Evolutionary conservation across 139 green algal genomes (phyloP).

Genomic region (Micromonas commoda): DNA sequence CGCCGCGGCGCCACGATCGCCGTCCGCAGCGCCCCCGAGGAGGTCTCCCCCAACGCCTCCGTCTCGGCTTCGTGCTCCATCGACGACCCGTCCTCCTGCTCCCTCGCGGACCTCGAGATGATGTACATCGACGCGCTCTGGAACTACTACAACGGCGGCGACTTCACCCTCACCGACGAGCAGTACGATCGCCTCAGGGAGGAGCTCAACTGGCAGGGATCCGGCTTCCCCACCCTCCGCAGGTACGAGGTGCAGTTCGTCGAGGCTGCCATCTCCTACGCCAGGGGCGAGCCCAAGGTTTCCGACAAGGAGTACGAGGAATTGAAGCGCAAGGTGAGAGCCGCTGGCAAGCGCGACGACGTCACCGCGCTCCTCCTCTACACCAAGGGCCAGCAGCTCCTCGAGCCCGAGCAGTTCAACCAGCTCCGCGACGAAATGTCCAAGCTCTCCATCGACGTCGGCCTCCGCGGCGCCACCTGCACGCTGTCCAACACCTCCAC

Average conservation of each 20-base stretch:
- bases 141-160: constrained; percentile 32
- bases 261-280: constrained; percentile 29
- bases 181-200: constrained; percentile 32
- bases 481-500: constrained; percentile 19
- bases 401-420: constrained; percentile 27
- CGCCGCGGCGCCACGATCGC: no score
- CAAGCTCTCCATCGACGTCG: constrained; percentile 33
- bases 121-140: constrained; percentile 39
- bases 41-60: constrained; percentile 1
- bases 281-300: constrained; percentile 20
- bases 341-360: constrained; percentile 28
- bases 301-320: constrained; percentile 35
- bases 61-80: constrained; percentile 22
- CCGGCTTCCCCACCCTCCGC: constrained; percentile 30
- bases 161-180: constrained; percentile 27
- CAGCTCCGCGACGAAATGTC: constrained; percentile 26
- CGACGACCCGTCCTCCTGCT: constrained; percentile 30
- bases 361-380: constrained; percentile 36
- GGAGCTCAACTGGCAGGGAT: constrained; percentile 36
- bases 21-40: no score
- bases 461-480: constrained; percentile 24
- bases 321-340: constrained; percentile 26
- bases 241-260: constrained; percentile 35
- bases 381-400: constrained; percentile 32
- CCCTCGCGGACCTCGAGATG: constrained; percentile 37